A percentile compares a stretch with the other conserved stretches of the same genome.
Conservation (phyloP, 306 rosid species). For the Lablab purpureus region DNA sequence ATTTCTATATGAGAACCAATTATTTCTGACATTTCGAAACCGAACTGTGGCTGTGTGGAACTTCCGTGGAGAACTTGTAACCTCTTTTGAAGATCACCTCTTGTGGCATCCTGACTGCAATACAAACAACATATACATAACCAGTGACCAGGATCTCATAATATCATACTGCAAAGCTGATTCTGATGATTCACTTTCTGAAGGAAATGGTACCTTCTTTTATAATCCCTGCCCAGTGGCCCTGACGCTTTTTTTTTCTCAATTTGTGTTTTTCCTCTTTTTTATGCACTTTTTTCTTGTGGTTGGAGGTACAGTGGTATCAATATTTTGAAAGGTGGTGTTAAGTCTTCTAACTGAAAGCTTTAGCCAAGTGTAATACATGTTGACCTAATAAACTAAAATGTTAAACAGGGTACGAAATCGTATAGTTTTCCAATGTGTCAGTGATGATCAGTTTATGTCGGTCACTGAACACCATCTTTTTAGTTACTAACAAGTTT, state of each 20-base stretch:
- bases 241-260: background rate
- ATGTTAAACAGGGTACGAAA: constrained; percentile 6
- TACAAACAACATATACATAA: constrained; percentile 90
- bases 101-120: constrained; percentile 99
- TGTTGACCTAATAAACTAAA: constrained; percentile 4
- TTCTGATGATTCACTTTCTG: constrained; percentile 83
- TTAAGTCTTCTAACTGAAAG: constrained; percentile 35
- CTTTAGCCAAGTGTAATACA: constrained; percentile 5
- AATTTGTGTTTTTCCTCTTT: background rate
- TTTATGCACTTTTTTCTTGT: background rate
- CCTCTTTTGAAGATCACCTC: constrained; percentile 96
- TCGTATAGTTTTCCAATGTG: background rate
- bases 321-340: background rate
- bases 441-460: constrained; percentile 18
- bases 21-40: constrained; percentile 85
- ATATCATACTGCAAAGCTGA: constrained; percentile 99
- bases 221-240: background rate
- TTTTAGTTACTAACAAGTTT: constrained; percentile 19
- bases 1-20: constrained; percentile 90
- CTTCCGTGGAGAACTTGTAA: constrained; percentile 95
- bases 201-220: constrained; percentile 75
- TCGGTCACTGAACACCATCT: constrained; percentile 3
- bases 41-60: constrained; percentile 98
- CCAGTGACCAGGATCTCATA: constrained; percentile 97
- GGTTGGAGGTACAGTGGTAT: background rate